Conservation (phyloP, 208 protist genomes). For the Leishmania guyanensis region DNA sequence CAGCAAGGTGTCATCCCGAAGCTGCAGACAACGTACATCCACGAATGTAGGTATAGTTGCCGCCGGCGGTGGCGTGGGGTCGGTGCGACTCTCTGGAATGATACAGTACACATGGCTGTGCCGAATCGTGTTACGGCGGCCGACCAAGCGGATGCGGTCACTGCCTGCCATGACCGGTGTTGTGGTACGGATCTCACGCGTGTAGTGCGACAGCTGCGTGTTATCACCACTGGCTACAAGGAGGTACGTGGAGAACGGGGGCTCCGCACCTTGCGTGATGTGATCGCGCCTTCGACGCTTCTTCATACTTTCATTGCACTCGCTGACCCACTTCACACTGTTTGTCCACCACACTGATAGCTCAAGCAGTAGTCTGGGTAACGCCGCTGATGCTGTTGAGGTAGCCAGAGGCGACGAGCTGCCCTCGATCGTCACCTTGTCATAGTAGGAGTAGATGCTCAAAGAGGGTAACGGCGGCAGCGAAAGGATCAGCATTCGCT, state of each 20-base stretch:
- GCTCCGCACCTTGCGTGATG: neutral
- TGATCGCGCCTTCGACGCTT: neutral
- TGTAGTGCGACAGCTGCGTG: constrained; percentile 23
- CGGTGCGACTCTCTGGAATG: neutral
- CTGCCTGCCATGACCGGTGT: neutral
- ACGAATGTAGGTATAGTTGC: constrained; percentile 18
- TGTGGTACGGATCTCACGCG: neutral
- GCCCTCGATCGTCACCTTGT: constrained; percentile 18
- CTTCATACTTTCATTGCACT: neutral
- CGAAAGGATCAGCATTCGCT: constrained; percentile 20
- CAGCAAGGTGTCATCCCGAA: constrained; percentile 8
- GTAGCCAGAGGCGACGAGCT: constrained; percentile 4
- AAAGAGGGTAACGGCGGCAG: constrained; percentile 1
- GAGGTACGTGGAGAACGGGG: constrained; percentile 2
- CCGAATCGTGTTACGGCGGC: constrained; percentile 6
- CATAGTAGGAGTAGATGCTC: constrained; percentile 24
- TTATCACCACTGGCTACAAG: constrained; percentile 23
- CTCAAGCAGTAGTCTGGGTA: neutral
- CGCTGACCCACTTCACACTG: neutral
- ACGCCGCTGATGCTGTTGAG: neutral
- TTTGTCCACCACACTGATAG: neutral
- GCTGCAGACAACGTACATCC: constrained; percentile 17
- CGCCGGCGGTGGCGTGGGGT: neutral
- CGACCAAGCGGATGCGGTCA: constrained; percentile 19
- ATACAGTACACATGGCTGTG: constrained; percentile 37